phyloP scores from a whole-genome alignment of 2,329 filamentous ascomycete genomes.

The Thielaviopsis punctulata region DNA sequence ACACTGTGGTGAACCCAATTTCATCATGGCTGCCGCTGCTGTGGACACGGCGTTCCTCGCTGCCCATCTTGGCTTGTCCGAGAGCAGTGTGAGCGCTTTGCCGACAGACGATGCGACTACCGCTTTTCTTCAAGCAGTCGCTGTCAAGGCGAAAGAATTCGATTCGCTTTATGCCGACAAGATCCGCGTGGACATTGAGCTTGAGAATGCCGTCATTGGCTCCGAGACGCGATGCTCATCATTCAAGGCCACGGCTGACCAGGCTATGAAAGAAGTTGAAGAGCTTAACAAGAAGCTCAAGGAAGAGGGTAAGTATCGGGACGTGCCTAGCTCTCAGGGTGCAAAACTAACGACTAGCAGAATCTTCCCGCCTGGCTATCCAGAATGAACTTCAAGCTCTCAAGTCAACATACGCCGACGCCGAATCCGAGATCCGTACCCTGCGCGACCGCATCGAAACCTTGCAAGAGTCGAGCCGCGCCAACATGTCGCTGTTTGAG shows the following conservation, averaged over 20 bases:
- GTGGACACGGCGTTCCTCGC: slow-evolving; percentile 59
- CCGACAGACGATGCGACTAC: slow-evolving; percentile 58
- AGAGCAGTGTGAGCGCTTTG: slow-evolving; percentile 42
- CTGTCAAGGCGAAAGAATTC: slow-evolving; percentile 63
- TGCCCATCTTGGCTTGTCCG: slow-evolving; percentile 50
- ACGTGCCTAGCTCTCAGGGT: no score
- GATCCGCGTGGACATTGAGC: slow-evolving; percentile 74
- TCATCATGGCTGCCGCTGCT: slow-evolving; percentile 26
- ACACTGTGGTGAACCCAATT: slow-evolving; percentile 1
- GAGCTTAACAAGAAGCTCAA: slow-evolving; percentile 66
- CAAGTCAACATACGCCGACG: slow-evolving; percentile 57
- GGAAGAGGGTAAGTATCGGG: slow-evolving; percentile 49
- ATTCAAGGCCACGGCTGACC: slow-evolving; percentile 66
- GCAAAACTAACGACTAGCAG: slow-evolving; percentile 25
- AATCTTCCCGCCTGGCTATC: slow-evolving; percentile 55
- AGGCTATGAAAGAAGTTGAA: slow-evolving; percentile 67
- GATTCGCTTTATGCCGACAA: slow-evolving; percentile 76
- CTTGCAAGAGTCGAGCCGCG: slow-evolving; percentile 81
- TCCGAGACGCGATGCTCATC: slow-evolving; percentile 69
- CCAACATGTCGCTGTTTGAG: slow-evolving; percentile 76
- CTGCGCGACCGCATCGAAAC: slow-evolving; percentile 70
- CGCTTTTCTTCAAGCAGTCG: slow-evolving; percentile 55
- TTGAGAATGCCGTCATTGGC: slow-evolving; percentile 74
- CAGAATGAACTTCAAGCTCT: slow-evolving; percentile 69
- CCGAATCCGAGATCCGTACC: slow-evolving; percentile 56